Evolutionary conservation across 2,329 filamentous ascomycete genomes (phyloP), one percentile per base, ranked within the genome.

Genomic region (Colletotrichum sp.): DNA sequence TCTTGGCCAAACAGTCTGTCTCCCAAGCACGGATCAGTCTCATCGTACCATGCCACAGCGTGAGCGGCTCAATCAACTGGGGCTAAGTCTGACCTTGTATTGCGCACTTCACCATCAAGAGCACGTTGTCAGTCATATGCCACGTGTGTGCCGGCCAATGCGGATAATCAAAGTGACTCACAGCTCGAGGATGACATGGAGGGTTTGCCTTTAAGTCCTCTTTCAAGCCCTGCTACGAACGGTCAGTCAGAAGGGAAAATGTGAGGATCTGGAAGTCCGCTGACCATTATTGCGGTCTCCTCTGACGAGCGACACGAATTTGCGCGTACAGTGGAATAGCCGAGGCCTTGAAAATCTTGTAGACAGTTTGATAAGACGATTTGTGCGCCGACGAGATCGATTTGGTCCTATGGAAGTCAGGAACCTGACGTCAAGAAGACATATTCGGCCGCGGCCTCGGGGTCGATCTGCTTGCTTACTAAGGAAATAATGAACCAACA

Each of bases 181-280:
- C 94, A 77, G 96, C 96, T 82, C 94, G 91, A 74, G 95, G 92
- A 87, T 98, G 96, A 82, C 96, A 98, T 28, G 96, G 94, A 77
- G 95, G 95, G 81, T 95, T 91, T 44, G 91, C 90, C 75, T 91
- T 91, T 44, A 98, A 84, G 83, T 96, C 95, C 81, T 94, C 90
- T 80, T 95, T 92, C 16, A 93, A 84, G 15, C 79, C 68, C 77
- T 78, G 12, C 44, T 6, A 52, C n/a, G 2, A 44, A 15, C 8
- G 24, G 15, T 63, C 49, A 30, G 15, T 63, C 49, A 10, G 49
- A 73, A 21, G 67, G n/a, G 24, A n/a, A 32, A 52, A 34, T 24
- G n/a, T 16, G n/a, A 49, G n/a, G 16, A 44, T 60, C 60, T 28
- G 13, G 12, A 21, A 44, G 34, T 18, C 26, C n/a, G 28, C 49